A percentile compares a stretch with the other conserved stretches of the same genome.
Conservation (phyloP, 2,329 filamentous ascomycete genomes). For the Calonectria honghensis region DNA sequence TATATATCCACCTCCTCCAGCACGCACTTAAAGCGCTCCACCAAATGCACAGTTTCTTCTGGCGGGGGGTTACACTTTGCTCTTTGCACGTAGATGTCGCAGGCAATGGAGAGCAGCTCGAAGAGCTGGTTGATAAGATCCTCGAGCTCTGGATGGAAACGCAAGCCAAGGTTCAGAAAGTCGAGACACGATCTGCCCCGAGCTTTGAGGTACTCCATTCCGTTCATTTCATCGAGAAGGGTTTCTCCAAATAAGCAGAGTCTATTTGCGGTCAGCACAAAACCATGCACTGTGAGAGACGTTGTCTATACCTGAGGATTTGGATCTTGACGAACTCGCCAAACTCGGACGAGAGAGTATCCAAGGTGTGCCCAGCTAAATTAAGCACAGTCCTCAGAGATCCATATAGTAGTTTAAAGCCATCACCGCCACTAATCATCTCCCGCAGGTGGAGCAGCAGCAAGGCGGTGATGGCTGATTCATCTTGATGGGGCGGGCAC, state of each 20-base stretch:
- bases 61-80: constrained; percentile 46
- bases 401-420: constrained; percentile 48
- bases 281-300: background rate
- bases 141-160: constrained; percentile 48
- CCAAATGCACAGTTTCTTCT: constrained; percentile 39
- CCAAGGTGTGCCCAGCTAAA: constrained; percentile 31
- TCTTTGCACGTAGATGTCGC: constrained; percentile 49
- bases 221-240: constrained; percentile 47
- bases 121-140: constrained; percentile 44
- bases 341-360: constrained; percentile 37
- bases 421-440: constrained; percentile 52
- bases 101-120: constrained; percentile 46
- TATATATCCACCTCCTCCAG: constrained; percentile 46
- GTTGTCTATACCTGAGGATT: constrained; percentile 39
- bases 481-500: constrained; percentile 48
- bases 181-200: constrained; percentile 47
- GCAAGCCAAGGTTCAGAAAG: constrained; percentile 49
- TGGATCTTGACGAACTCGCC: constrained; percentile 50
- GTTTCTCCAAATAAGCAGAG: constrained; percentile 50
- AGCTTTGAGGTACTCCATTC: constrained; percentile 48
- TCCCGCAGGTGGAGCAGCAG: constrained; percentile 48
- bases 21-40: constrained; percentile 47
- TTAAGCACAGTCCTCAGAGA: constrained; percentile 46
- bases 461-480: constrained; percentile 48
- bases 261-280: background rate